Evolutionary conservation across 148 eudicot species (phyloP).

Genomic region (Rhododendron mucronatum): DNA sequence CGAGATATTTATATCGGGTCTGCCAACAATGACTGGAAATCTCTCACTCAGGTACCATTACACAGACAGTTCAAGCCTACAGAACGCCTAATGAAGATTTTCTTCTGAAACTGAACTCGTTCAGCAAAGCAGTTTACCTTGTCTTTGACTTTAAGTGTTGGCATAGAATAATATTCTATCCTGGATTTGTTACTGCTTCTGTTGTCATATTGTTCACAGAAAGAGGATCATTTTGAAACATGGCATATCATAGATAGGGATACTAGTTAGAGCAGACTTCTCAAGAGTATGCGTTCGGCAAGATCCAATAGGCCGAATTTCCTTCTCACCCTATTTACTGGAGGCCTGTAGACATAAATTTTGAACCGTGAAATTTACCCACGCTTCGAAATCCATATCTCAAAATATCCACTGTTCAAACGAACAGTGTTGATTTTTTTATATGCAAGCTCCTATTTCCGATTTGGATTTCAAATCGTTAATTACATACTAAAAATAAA

Average conservation of each 20-base stretch:
- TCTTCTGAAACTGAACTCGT: neutral
- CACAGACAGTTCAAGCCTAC: neutral
- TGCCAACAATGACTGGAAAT: slow-evolving; percentile 95
- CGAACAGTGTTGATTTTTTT: no score
- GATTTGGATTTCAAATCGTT: no score
- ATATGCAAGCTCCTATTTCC: no score
- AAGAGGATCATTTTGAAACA: neutral
- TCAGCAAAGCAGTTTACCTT: neutral
- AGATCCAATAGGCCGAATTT: neutral
- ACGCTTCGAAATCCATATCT: no score
- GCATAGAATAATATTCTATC: neutral
- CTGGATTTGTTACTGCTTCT: neutral
- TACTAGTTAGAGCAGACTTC: neutral
- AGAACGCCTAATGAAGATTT: neutral
- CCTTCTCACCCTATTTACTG: neutral
- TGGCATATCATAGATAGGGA: neutral
- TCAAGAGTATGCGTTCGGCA: neutral
- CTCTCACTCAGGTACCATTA: slow-evolving; percentile 74
- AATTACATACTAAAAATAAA: no score
- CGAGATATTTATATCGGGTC: slow-evolving; percentile 80
- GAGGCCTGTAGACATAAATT: no score
- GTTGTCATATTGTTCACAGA: neutral
- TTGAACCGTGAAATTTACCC: no score
- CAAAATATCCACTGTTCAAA: no score
- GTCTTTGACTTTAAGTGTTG: neutral